Percentiles rank a stretch among this genome's conserved stretches.
phyloP scores from a whole-genome alignment of 1,284 basidiomycete genomes.

The Athelia sp. region DNA sequence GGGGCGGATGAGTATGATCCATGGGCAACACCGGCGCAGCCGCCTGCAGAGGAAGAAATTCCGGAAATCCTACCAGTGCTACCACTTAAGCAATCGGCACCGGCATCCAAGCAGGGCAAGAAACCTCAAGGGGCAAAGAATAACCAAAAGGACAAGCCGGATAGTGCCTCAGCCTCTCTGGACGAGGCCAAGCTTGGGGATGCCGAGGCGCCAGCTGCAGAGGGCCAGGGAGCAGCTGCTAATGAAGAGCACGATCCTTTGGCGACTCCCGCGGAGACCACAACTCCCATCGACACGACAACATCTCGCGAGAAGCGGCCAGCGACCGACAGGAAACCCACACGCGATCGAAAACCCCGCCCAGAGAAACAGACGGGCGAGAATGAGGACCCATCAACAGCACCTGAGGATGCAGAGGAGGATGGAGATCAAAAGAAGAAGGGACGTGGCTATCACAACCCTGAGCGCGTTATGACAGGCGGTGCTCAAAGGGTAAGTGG shows the following conservation, averaged over 20 bases:
- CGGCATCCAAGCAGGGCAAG: not conserved
- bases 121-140: not conserved
- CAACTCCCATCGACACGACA: slow-evolving; percentile 4
- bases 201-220: not conserved
- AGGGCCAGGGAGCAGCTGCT: not conserved
- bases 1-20: no score
- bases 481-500: slow-evolving; percentile 60
- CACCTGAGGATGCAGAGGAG: slow-evolving; percentile 10
- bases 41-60: no score
- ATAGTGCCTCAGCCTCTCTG: no score
- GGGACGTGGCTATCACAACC: slow-evolving; percentile 59
- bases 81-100: no score
- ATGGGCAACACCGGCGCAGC: no score
- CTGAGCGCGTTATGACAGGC: slow-evolving; percentile 74
- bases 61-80: no score
- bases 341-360: not conserved
- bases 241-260: slow-evolving; percentile 13
- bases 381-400: not conserved
- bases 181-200: no score
- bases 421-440: slow-evolving; percentile 43
- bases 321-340: slow-evolving; percentile 8
- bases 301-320: slow-evolving; percentile 7
- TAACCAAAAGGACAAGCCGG: no score
- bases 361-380: no score
- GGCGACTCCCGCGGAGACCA: slow-evolving; percentile 4